These are phyloP conservation scores for Amphicarpaea edgeworthii DNA, from an alignment of 306 rosid genomes.

Conservation along the genomic window DNA sequence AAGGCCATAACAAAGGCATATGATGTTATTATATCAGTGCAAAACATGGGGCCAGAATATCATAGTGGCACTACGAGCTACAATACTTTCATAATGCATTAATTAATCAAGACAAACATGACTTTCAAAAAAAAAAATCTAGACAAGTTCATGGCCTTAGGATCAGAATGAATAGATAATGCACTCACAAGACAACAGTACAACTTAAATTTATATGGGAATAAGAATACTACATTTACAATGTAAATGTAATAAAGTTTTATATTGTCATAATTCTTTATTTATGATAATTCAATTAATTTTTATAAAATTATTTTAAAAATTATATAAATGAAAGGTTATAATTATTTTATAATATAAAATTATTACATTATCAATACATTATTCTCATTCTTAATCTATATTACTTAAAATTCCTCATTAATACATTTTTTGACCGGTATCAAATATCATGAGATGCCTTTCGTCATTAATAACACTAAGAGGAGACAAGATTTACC, in stretches of 20 bases:
- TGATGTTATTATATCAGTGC: neutral
- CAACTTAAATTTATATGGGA: neutral
- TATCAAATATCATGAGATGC: neutral
- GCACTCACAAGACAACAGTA: neutral
- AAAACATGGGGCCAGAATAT: neutral
- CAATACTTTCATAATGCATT: neutral
- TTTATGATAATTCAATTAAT: no score
- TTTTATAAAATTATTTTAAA: no score
- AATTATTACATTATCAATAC: no score
- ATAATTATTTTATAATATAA: no score
- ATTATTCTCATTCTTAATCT: no score
- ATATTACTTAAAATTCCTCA: neutral
- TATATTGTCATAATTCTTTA: no score
- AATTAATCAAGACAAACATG: no score
- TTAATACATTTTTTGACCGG: slow-evolving; percentile 1
- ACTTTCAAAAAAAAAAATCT: no score
- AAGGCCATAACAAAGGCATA: neutral
- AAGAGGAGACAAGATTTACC: neutral
- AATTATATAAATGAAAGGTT: no score
- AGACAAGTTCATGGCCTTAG: neutral
- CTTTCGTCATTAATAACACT: neutral
- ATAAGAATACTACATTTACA: no score
- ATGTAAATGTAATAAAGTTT: no score
- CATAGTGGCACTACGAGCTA: neutral
- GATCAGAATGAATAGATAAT: slow-evolving; percentile 14